Base-by-base conservation (phyloP, 2,329 filamentous ascomycete species). In the Onygenales sp. region DNA sequence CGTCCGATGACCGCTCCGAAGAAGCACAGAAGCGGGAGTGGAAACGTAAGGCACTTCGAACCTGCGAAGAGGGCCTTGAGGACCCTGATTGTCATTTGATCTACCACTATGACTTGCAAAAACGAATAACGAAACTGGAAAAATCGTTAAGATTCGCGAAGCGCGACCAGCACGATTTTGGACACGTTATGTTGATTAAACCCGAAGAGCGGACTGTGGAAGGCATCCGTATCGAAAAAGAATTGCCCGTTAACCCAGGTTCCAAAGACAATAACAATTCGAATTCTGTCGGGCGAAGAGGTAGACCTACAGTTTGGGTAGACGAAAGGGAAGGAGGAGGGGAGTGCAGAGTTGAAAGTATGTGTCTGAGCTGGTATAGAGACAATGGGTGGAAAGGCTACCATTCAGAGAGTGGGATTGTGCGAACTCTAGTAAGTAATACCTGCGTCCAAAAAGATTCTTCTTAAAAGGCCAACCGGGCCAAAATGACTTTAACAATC, bases 61-160 rank as follows among this genome's bases (percentile, higher is more conserved):
- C 93, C 0, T 97, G 93, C 64, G 91, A 95, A 68, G 75, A 80
- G 42, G 93, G 89, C 0, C 77, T 98, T 0, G 86, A 95, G 66
- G 93, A 98, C 62, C 83, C 83, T 32, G 80, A 93, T 54, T 95
- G 92, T 55, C 93, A 98, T 69, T 71, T 95, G 27, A 93, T 95
- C 55, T 92, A 89, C 66, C 92, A 98, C 66, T 89, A 95, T 64
- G 92, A 97, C 63, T 74, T 98, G 6, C 92, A 97, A 67, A 97
- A 95, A 68, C 85, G 93, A 1, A 81, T 96, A n/a, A 79, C 82
- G 49, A 97, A 96, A 70, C 79, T 98, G 0, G 93, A 98, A 69
- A 92, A 84, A 64, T 81, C 82, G 38, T 76, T 97, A 6, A 89
- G 86, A 57, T 81, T 96, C 21, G 85, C 89, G 0, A 89, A 89